Percentiles rank a stretch among this genome's conserved stretches.
Conservation (phyloP, 257 asterid species). For the Solanum medicagineum region DNA sequence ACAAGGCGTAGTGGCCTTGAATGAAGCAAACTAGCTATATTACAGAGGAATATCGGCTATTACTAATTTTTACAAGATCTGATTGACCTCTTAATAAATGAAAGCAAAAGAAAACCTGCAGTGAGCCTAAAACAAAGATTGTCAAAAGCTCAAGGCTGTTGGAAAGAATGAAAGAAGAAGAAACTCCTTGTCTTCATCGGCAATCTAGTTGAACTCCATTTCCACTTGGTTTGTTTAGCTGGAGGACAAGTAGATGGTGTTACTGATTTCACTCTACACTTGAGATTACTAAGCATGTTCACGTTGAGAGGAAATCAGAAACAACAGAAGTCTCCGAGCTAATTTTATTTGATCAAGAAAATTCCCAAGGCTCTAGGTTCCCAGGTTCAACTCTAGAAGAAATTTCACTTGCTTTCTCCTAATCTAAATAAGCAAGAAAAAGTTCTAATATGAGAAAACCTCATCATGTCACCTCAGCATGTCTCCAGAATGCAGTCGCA, state of each 20-base stretch:
- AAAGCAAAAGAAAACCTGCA: background rate
- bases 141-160: background rate
- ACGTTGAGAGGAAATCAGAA: background rate
- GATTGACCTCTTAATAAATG: background rate
- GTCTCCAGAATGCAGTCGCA: conserved; percentile 38
- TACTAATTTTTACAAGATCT: background rate
- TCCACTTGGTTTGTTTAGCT: background rate
- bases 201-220: background rate
- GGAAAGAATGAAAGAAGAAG: background rate
- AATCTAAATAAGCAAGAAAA: background rate
- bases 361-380: background rate
- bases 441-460: background rate
- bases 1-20: background rate
- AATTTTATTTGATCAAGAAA: background rate
- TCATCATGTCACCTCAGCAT: conserved; percentile 49
- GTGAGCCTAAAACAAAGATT: background rate
- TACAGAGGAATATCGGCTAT: background rate
- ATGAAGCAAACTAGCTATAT: background rate
- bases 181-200: background rate
- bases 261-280: background rate
- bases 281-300: background rate
- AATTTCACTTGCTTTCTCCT: background rate
- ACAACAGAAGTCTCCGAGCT: background rate
- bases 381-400: background rate
- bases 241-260: background rate